A percentile compares a stretch with the other conserved stretches of the same genome.
These are phyloP conservation scores for Vanderwaltozyma tropicalis DNA, from an alignment of 805 yeast species.

Conservation along the genomic window DNA sequence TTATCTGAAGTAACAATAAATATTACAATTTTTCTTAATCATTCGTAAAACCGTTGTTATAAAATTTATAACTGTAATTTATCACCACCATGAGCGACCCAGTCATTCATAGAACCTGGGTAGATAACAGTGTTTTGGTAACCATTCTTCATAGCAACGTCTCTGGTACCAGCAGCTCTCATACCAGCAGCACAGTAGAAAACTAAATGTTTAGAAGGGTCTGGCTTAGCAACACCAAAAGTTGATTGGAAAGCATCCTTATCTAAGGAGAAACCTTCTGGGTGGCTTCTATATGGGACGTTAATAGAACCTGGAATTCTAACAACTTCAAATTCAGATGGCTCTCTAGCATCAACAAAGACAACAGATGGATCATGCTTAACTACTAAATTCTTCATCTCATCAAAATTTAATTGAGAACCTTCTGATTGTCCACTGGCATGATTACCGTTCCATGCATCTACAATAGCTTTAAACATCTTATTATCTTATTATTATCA, in stretches of 20 bases:
- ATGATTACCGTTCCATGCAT: conserved; percentile 23
- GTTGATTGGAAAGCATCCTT: conserved; percentile 59
- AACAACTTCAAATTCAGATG: conserved; percentile 57
- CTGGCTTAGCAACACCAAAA: conserved; percentile 71
- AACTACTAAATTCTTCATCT: conserved; percentile 37
- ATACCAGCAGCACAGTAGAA: conserved; percentile 86
- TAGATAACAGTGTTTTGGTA: conserved; percentile 68
- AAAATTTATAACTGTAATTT: conserved; percentile 10
- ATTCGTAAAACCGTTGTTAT: too few species aligned
- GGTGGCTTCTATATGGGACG: conserved; percentile 73
- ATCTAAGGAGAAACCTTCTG: conserved; percentile 69
- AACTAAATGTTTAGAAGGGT: conserved; percentile 48
- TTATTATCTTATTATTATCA: neutral
- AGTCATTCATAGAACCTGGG: conserved; percentile 73
- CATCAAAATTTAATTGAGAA: conserved; percentile 37
- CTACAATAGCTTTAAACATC: conserved; percentile 19
- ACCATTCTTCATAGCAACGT: conserved; percentile 74
- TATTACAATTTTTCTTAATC: too few species aligned
- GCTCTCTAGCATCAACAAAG: conserved; percentile 80
- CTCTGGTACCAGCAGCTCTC: conserved; percentile 72
- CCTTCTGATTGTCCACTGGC: neutral
- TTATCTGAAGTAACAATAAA: too few species aligned
- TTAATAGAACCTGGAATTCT: conserved; percentile 76
- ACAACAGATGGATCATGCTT: conserved; percentile 37
- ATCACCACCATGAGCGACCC: conserved; percentile 37